Evolutionary conservation across 495 filamentous ascomycete species (phyloP), one percentile per base, ranked within the genome.

Genomic region (Tetracladium marchalianum): DNA sequence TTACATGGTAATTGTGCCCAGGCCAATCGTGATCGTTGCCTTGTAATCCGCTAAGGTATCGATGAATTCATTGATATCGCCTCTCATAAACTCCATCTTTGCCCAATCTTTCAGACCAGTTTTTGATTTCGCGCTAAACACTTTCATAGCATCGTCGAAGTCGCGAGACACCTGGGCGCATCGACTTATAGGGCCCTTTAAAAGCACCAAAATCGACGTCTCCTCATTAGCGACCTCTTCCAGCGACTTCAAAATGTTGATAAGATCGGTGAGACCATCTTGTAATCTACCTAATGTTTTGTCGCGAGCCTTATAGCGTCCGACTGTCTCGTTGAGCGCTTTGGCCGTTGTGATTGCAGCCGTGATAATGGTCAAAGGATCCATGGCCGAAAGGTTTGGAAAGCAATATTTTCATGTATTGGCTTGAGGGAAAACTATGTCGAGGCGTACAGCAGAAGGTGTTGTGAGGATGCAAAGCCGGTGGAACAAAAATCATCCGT

Each of bases 91-190:
- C 38, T 55, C 52, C 52, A 55, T 55, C 47, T 51, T 55, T 36
- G 35, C 41, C 52, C 52, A 55, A 51, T 55, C 52, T 55, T 36
- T 50, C 38, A 55, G 35, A 35, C 55, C 54, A 43, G 36, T 51
- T 32, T 60, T 60, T 35, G 51, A 58, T 35, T 54, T 58, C 53
- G 53, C 62, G 40, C 60, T 55, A 42, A 65, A 56, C 22, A 31
- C 35, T 45, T 51, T 55, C 52, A 55, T 55, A 47, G 52, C 47
- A 1, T 45, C 47, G 40, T 55, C 48, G 27, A 51, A 55, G 34
- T 55, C 52, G 43, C 47, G 35, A 46, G 40, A 51, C 24, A 55
- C 38, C 27, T 55, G 39, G 44, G 37, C 39, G 41, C 52, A 55
- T 49, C 52, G 52, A 48, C 24, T 31, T 44, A 55, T 34, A 44